Evolutionary conservation across 1,284 basidiomycete species (phyloP).

Genomic region (Fistulinella staudtii): DNA sequence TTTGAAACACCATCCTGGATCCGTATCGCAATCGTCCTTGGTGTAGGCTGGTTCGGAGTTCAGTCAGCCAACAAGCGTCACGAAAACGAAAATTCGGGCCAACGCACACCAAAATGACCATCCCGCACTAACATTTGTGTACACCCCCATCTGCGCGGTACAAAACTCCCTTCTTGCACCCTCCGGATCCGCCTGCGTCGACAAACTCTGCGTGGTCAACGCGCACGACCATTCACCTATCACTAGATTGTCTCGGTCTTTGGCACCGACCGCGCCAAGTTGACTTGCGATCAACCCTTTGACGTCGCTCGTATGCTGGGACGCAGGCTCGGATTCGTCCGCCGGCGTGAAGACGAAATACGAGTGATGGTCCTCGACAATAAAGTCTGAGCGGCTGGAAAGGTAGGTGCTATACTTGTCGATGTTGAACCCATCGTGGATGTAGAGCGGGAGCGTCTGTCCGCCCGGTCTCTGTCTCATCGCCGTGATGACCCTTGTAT

Average conservation of each 20-base stretch:
- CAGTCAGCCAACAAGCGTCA: background rate
- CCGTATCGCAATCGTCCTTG: conserved; percentile 56
- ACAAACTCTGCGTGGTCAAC: conserved; percentile 54
- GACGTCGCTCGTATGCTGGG: conserved; percentile 49
- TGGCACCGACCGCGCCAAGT: conserved; percentile 38
- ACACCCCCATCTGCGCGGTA: conserved; percentile 58
- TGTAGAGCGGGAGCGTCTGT: conserved; percentile 57
- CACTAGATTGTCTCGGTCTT: conserved; percentile 56
- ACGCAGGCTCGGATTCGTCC: conserved; percentile 45
- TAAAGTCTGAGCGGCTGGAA: conserved; percentile 57
- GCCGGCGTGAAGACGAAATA: conserved; percentile 63
- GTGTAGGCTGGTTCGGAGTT: conserved; percentile 36
- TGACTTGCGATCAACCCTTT: conserved; percentile 39
- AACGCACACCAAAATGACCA: conserved; percentile 73
- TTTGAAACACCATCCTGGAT: conserved; percentile 68
- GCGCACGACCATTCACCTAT: conserved; percentile 75
- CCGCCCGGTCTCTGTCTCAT: conserved; percentile 28
- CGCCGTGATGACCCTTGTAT: conserved; percentile 20
- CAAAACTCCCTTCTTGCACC: conserved; percentile 55
- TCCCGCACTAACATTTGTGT: conserved; percentile 57
- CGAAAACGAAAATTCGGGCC: conserved; percentile 18
- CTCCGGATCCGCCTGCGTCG: conserved; percentile 44
- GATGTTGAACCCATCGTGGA: conserved; percentile 74
- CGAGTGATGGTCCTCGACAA: conserved; percentile 75
- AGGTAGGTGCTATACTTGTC: conserved; percentile 54